phyloP scores from a whole-genome alignment of 345 rosid species.

The Tarenaya hassleriana region DNA sequence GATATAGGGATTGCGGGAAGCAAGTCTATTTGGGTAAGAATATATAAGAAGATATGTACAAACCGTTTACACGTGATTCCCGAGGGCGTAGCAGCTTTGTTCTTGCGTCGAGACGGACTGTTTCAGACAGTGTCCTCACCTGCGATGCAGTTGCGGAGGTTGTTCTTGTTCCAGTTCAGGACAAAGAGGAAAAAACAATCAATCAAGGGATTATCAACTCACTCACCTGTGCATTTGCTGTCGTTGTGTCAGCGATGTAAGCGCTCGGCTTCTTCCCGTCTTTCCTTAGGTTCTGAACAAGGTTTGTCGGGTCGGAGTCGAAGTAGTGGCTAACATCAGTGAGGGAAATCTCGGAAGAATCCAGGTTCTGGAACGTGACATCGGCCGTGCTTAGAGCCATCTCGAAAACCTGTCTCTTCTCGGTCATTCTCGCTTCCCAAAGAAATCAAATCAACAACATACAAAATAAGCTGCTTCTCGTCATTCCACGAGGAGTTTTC shows the following conservation, averaged over 20 bases:
- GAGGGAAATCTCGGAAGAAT: conserved; percentile 89
- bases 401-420: conserved; percentile 85
- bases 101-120: conserved; percentile 83
- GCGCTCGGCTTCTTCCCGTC: conserved; percentile 91
- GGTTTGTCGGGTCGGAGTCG: conserved; percentile 90
- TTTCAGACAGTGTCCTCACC: conserved; percentile 90
- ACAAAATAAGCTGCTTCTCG: conserved; percentile 99
- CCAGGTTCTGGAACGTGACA: conserved; percentile 95
- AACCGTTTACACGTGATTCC: too few species aligned
- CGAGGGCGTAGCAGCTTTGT: conserved; percentile 84
- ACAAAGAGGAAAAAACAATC: not conserved
- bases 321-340: conserved; percentile 99
- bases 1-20: conserved; percentile 73
- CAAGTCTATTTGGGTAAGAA: conserved; percentile 62
- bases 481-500: conserved; percentile 99
- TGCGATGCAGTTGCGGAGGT: conserved; percentile 20
- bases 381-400: conserved; percentile 95
- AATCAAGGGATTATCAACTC: not conserved
- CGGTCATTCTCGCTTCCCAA: conserved; percentile 40
- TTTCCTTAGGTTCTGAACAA: conserved; percentile 86
- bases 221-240: conserved; percentile 91
- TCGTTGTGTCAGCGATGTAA: conserved; percentile 92
- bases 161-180: not conserved
- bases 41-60: too few species aligned
- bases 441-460: too few species aligned